Conservation (phyloP, 2,329 filamentous ascomycete genomes). For the Didymella lethalis region DNA sequence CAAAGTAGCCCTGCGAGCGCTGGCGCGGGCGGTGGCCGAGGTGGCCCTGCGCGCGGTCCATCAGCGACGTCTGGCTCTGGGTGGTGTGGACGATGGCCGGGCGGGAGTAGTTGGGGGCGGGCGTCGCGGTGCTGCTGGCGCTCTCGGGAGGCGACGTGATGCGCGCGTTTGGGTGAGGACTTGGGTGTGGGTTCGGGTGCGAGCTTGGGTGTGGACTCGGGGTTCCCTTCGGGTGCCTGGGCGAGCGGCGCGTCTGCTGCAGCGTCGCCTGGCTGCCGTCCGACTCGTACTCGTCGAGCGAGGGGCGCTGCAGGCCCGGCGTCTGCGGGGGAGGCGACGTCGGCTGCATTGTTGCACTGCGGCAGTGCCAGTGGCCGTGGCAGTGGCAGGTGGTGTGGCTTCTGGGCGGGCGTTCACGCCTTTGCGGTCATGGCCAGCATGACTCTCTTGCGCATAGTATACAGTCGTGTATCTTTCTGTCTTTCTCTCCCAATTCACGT, state of each 20-base stretch:
- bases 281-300: slow-evolving; percentile 47
- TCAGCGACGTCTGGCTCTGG: slow-evolving; percentile 28
- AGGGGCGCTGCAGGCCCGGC: slow-evolving; percentile 39
- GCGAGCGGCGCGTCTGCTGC: slow-evolving; percentile 48
- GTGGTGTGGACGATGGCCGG: slow-evolving; percentile 49
- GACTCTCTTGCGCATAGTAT: slow-evolving; percentile 8
- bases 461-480: neutral
- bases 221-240: slow-evolving; percentile 37
- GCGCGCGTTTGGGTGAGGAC: slow-evolving; percentile 36
- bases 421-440: slow-evolving; percentile 20
- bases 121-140: slow-evolving; percentile 4
- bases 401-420: slow-evolving; percentile 20
- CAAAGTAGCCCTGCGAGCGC: slow-evolving; percentile 78
- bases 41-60: slow-evolving; percentile 20
- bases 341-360: slow-evolving; percentile 36
- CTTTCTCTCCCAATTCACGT: neutral
- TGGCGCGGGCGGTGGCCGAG: slow-evolving; percentile 69
- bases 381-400: neutral
- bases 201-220: too few relatives aligned
- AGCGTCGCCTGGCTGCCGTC: slow-evolving; percentile 53
- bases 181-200: too few relatives aligned
- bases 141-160: slow-evolving; percentile 36
- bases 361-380: neutral
- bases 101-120: slow-evolving; percentile 50
- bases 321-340: slow-evolving; percentile 46